Evolutionary conservation across 306 rosid genomes (phyloP), one percentile per base, ranked within the genome.

Genomic region (Vicia sativa): DNA sequence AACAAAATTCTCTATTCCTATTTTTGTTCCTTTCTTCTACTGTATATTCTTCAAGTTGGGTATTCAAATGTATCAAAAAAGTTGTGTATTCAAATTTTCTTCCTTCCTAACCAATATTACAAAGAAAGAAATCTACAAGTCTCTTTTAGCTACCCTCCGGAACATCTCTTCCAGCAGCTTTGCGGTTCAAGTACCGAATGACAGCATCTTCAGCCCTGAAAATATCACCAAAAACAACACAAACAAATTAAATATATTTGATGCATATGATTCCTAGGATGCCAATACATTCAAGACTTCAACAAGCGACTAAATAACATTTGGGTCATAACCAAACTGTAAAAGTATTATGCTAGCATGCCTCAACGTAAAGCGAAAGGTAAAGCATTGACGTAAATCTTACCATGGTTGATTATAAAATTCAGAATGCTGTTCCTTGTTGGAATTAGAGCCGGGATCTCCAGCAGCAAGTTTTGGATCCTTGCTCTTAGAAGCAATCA

Each of bases 181-280:
- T 90, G 60, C 87, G 86, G 83, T 93, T 90, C 84, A 90, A 75
- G 85, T 93, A 93, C 21, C 87, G 93, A 80, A 85, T 82, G 26
- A 81, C 91, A 29, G 93, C 98, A 75, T 93, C 97, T 68, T 90
- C 97, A 57, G 79, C 88, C 98, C 98, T 93, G 87, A 67, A 73
- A 45, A 59, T 54, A 58, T 53, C 26, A 50, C 58, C 53, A 57
- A 50, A 25, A 35, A 14, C 37, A 38, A 49, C 61, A 43, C 11
- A 37, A 61, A 44, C 12, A 74, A 37, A 26, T 55, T 64, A 79
- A 21, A 21, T 21, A 21, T 21, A 21, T 21, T 21, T 21, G 23
- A 21, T 21, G 23, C 23, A 21, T 21, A 21, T 21, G 23, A 21
- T 21, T 21, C 23, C 1, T 21, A 21, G 23, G 23, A 9, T 8